A percentile compares a stretch with the other conserved stretches of the same genome.
Evolutionary conservation across 768 basidiomycete genomes (phyloP).

Genomic region (Lanmaoa pseudosensibilis): DNA sequence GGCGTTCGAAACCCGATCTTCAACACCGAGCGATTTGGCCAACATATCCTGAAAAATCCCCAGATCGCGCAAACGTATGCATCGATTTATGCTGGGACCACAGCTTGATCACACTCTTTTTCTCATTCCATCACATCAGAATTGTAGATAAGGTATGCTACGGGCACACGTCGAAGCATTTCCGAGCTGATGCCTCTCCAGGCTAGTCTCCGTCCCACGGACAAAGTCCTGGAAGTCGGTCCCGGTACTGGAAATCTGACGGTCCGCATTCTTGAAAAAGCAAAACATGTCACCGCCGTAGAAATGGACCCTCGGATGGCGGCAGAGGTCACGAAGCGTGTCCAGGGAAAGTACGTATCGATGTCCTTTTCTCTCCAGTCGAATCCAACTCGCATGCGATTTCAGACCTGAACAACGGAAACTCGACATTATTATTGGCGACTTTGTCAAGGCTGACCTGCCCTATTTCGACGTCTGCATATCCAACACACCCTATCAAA

Average conservation of each 20-base stretch:
- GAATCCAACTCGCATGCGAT: background rate
- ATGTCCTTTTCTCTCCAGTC: background rate
- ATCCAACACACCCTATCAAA: constrained; percentile 98
- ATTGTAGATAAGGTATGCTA: constrained; percentile 60
- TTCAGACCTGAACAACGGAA: constrained; percentile 91
- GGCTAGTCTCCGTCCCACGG: constrained; percentile 91
- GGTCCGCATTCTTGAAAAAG: constrained; percentile 88
- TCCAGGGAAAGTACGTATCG: constrained; percentile 90
- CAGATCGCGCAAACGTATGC: constrained; percentile 84
- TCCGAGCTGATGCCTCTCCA: constrained; percentile 30
- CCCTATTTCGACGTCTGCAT: constrained; percentile 99
- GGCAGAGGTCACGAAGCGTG: constrained; percentile 93
- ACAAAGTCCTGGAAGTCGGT: constrained; percentile 95
- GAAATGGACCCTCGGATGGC: constrained; percentile 99
- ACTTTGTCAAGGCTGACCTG: constrained; percentile 97
- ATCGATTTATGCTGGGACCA: constrained; percentile 21
- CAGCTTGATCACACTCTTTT: constrained; percentile 14
- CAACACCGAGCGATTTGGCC: constrained; percentile 94
- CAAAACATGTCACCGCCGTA: constrained; percentile 89
- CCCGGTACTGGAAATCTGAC: constrained; percentile 98
- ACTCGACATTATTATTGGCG: constrained; percentile 92
- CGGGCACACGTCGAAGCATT: background rate
- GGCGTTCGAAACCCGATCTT: constrained; percentile 81
- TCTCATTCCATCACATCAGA: constrained; percentile 27
- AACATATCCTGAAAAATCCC: constrained; percentile 96